A percentile compares a stretch with the other conserved stretches of the same genome.
phyloP scores from a whole-genome alignment of 257 asterid species.

The Schizonepeta tenuifolia region DNA sequence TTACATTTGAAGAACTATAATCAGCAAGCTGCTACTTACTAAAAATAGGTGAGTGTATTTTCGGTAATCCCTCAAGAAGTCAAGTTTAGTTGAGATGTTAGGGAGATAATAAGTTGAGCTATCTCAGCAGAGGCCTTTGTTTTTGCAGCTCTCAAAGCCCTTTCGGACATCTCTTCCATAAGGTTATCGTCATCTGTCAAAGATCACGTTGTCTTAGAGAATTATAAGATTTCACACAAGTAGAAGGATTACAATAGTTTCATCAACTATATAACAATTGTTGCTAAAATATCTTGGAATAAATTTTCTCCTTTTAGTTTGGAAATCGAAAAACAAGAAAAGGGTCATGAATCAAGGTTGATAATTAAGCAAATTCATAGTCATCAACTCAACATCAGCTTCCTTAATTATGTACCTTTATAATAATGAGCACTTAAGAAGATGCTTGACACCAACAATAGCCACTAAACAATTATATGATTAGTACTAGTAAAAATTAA shows the following conservation, averaged over 20 bases:
- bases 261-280: background rate
- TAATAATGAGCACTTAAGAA: too few relatives aligned
- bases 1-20: background rate
- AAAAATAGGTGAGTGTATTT: background rate
- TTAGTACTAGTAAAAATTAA: too few relatives aligned
- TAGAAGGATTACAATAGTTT: background rate
- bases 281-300: background rate
- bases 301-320: background rate
- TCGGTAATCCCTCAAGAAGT: background rate
- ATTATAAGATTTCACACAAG: background rate
- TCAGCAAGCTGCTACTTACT: background rate
- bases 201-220: background rate
- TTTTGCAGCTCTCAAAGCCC: conserved; percentile 59
- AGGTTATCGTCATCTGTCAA: conserved; percentile 46
- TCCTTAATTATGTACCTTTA: too few relatives aligned
- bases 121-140: conserved; percentile 54
- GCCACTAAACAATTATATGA: background rate
- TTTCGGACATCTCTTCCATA: conserved; percentile 51
- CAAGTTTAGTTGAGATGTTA: conserved; percentile 2
- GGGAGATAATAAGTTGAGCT: conserved; percentile 46
- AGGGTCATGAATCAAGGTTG: too few relatives aligned
- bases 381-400: background rate
- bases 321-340: too few relatives aligned
- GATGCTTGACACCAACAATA: too few relatives aligned
- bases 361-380: background rate